A percentile compares a stretch with the other conserved stretches of the same genome.
Conservation (phyloP, 192 early-diverging fungal genomes). For the Podila clonocystis region DNA sequence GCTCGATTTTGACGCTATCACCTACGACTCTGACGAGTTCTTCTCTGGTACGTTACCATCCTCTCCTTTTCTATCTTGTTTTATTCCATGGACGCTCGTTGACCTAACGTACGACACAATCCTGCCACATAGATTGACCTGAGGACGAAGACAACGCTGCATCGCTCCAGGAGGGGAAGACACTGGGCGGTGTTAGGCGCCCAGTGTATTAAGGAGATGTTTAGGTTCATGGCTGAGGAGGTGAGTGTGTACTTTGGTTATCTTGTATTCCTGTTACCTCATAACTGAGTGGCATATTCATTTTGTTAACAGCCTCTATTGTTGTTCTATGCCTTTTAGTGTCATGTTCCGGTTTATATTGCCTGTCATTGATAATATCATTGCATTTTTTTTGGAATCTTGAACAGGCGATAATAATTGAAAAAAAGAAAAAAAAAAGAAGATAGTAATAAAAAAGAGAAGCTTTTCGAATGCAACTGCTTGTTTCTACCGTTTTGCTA, state of each 20-base stretch:
- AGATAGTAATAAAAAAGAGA: neutral
- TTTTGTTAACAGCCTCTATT: constrained; percentile 4
- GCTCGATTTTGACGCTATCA: constrained; percentile 80
- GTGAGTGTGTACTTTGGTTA: constrained; percentile 6
- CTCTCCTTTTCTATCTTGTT: neutral
- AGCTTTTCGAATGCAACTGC: too few species aligned
- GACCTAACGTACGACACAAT: too few species aligned
- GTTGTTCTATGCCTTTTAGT: neutral
- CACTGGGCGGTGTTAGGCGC: constrained; percentile 36
- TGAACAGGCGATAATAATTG: constrained; percentile 5
- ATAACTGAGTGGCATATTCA: neutral
- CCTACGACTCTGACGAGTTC: constrained; percentile 72
- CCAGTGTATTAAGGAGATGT: constrained; percentile 35
- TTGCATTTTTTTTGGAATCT: constrained; percentile 3
- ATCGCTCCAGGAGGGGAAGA: constrained; percentile 54
- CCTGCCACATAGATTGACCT: constrained; percentile 28
- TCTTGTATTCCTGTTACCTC: neutral
- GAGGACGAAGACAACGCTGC: constrained; percentile 51
- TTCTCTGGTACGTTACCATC: constrained; percentile 54
- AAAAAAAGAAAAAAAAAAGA: constrained; percentile 11
- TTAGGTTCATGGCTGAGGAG: constrained; percentile 36
- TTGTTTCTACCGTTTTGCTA: too few species aligned
- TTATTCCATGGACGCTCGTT: neutral
- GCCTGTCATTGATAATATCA: too few species aligned
- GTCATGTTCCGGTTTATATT: too few species aligned